Percentiles rank a stretch among this genome's conserved stretches.
These are phyloP conservation scores for Podospora pseudoanserina DNA, from an alignment of 495 filamentous ascomycete genomes.

Conservation along the genomic window DNA sequence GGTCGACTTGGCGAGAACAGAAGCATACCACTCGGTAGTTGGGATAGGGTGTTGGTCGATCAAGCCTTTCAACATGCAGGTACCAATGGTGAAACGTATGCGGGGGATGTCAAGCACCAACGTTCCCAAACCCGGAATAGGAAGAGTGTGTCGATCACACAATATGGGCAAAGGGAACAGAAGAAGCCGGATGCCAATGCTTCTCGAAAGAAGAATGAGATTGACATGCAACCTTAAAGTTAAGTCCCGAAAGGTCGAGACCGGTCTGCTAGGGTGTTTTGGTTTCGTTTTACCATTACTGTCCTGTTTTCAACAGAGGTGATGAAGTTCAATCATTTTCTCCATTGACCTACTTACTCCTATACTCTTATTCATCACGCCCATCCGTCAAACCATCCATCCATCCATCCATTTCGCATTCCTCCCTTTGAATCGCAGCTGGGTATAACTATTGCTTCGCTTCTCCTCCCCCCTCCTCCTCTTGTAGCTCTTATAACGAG, in stretches of 20 bases:
- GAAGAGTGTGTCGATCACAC: neutral
- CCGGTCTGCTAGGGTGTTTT: neutral
- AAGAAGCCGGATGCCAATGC: neutral
- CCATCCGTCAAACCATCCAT: neutral
- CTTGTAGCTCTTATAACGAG: neutral
- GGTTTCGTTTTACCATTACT: neutral
- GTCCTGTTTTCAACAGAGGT: neutral
- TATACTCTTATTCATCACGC: neutral
- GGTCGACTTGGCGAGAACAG: neutral
- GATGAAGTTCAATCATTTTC: neutral
- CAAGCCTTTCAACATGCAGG: neutral
- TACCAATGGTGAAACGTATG: neutral
- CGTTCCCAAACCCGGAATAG: neutral
- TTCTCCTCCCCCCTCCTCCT: neutral
- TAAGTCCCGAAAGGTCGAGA: neutral
- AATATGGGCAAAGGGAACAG: neutral
- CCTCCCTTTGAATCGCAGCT: neutral
- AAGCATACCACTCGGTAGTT: neutral
- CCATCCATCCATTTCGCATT: neutral
- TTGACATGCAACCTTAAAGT: neutral
- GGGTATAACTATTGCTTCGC: neutral
- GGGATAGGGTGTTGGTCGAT: neutral
- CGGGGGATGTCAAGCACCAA: neutral
- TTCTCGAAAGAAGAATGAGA: neutral
- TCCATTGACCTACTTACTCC: neutral